Evolutionary conservation across 177 flowering plant species (phyloP), one percentile per base, ranked within the genome.

Genomic region (Telopea speciosissima): DNA sequence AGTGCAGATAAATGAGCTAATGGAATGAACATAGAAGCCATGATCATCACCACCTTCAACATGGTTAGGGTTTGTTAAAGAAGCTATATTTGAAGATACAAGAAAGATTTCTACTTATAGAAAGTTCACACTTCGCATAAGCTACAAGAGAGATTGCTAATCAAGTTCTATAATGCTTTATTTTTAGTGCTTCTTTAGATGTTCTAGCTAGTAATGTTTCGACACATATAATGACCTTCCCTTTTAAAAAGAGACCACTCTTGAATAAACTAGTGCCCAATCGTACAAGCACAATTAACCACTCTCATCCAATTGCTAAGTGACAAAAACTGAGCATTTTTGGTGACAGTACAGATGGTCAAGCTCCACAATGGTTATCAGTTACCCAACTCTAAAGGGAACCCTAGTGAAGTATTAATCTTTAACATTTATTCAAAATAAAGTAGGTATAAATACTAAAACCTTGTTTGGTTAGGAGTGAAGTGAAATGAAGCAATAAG

Each of bases 1-100:
- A 68, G 69, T 12, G 82, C 66, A 44, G 81, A 75, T 5, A 74
- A 83, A 1, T 14, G 67, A 11, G 74, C 25, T 44, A 74, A 64
- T 68, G 54, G 26, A 49, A 78, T 60, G 65, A 78, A 21, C 40
- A 63, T 13, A 45, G 62, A 22, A 13, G 73, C 13, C 25, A 67
- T 23, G 42, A 72, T 5, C 68, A 72, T 5, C 68, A 65, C 60
- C 54, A 72, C 68, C 59, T 26, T 25, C 58, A 56, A 54, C 40
- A 36, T 36, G 40, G 40, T 8, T 36, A 36, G 19, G 44, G 28
- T 26, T 68, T 62, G 54, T 49, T 11, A 49, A 49, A 49, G 17
- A 2, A 11, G 19, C 17, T 10, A 16, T 13, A 2, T n/a, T n/a
- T 17, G 17, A 11, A 49, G 54, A 1, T 12, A 49, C 54, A 49